Evolutionary conservation across 2,329 filamentous ascomycete species (phyloP), one percentile per base, ranked within the genome.

Genomic region (Exophiala spinifera): DNA sequence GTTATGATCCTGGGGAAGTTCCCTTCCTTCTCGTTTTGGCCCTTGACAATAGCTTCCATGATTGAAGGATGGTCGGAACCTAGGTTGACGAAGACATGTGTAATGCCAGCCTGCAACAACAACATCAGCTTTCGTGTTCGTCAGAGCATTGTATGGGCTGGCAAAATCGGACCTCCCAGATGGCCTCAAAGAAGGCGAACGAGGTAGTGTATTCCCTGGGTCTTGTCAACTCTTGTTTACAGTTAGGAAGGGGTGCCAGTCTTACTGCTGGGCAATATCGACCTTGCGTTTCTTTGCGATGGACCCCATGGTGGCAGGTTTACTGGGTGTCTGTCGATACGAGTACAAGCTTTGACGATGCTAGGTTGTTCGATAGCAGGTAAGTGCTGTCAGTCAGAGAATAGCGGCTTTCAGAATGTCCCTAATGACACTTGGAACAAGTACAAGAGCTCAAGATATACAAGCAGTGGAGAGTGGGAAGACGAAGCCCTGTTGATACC

Each of bases 131-230:
- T 17, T 20, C 23, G 15, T 8, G 34, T n/a, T 23, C 45, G 13
- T 10, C 3, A 10, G 28, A 31, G 28, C 28, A 10, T 11, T 8
- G 28, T 31, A 31, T 23, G 13, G 45, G 21, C n/a, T 11, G 25
- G 25, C 23, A 17, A 37, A 84, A 81, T 70, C 79, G 79, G 66
- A 81, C 80, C 70, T 89, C 86, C 84, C 85, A 89, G 46, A 91
- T 73, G 28, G 87, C 86, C 75, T 92, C 88, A 61, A 92, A 91
- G 70, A 92, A 91, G 69, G 88, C 88, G 65, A 85, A 88, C 0
- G 87, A 89, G 11, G 88, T 83, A 7, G 88, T 91, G 10, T 91
- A 79, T 28, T 51, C 25, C 21, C 57, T 62, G 36, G 2, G 28
- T 3, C 20, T 28, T 15, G 23, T 44, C 28, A 31, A 10, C 28